Percentiles rank a stretch among this genome's conserved stretches.
Evolutionary conservation across 257 asterid genomes (phyloP).

Genomic region (Haberlea rhodopensis): DNA sequence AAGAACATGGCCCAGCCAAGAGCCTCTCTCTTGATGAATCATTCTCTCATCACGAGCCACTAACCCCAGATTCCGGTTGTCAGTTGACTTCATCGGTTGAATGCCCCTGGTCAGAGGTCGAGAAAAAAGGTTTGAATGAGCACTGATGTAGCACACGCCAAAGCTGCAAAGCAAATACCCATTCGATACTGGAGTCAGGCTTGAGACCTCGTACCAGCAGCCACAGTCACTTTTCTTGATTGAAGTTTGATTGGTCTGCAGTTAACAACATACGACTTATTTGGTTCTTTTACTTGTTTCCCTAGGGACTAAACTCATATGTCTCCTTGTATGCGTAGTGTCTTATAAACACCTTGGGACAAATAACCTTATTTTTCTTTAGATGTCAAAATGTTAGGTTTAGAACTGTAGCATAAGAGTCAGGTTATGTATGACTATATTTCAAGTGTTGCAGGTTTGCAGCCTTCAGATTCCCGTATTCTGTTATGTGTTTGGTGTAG

Average conservation of each 20-base stretch:
- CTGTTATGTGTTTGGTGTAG: too few relatives aligned
- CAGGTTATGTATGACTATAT: neutral
- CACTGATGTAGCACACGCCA: constrained; percentile 30
- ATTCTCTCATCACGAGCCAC: constrained; percentile 75
- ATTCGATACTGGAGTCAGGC: constrained; percentile 47
- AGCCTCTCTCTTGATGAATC: constrained; percentile 61
- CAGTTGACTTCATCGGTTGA: constrained; percentile 34
- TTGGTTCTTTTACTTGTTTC: neutral
- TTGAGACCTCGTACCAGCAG: constrained; percentile 37
- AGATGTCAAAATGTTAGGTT: constrained; percentile 18
- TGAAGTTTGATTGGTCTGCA: constrained; percentile 34
- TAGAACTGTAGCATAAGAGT: neutral
- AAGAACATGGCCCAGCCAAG: constrained; percentile 41
- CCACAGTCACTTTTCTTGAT: constrained; percentile 40
- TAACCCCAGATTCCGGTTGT: constrained; percentile 74
- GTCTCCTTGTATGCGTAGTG: constrained; percentile 22
- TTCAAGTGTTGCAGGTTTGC: neutral
- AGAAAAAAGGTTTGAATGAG: constrained; percentile 49
- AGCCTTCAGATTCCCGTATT: neutral
- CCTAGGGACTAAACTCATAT: constrained; percentile 10
- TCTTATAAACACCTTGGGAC: constrained; percentile 26
- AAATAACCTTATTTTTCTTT: constrained; percentile 19
- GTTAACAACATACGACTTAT: constrained; percentile 24
- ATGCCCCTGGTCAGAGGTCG: constrained; percentile 43
- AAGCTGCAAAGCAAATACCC: constrained; percentile 38